Evolutionary conservation across 2,329 filamentous ascomycete species (phyloP).

Genomic region (Ophiostoma ulmi): DNA sequence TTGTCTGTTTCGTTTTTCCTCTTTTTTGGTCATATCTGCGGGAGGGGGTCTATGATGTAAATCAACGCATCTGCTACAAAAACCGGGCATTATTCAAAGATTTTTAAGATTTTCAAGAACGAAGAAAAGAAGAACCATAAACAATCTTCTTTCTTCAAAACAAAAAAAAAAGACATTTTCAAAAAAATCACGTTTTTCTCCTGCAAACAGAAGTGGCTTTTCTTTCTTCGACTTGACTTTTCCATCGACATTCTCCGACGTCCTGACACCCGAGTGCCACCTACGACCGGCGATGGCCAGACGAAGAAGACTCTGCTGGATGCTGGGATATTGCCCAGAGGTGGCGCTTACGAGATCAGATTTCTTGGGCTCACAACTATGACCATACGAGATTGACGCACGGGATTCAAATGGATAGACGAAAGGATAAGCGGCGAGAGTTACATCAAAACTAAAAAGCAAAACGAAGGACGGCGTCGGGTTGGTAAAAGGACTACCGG

Average conservation of each 20-base stretch:
- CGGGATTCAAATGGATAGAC: neutral
- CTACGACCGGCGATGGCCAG: too few species aligned
- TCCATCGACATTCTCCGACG: neutral
- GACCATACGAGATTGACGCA: neutral
- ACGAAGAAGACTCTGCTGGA: neutral
- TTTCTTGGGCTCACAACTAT: neutral
- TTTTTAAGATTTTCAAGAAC: conserved; percentile 6
- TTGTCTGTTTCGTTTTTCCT: conserved; percentile 21
- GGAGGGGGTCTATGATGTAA: conserved; percentile 22
- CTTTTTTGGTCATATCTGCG: conserved; percentile 23
- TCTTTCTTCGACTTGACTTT: neutral
- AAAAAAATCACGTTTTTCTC: neutral
- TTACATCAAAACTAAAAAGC: neutral
- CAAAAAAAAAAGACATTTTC: conserved; percentile 12
- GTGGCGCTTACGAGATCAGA: neutral
- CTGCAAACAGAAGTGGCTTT: neutral
- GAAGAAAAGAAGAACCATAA: conserved; percentile 5
- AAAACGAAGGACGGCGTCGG: conserved; percentile 14
- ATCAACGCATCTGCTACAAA: conserved; percentile 25
- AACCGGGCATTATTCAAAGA: conserved; percentile 23
- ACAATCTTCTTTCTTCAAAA: neutral
- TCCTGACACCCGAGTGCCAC: neutral
- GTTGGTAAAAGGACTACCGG: neutral
- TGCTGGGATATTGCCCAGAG: neutral
- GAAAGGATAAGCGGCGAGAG: neutral